Percentiles rank a stretch among this genome's conserved stretches.
Conservation (phyloP, 768 basidiomycete species). For the Kwoniella mangroviensis region DNA sequence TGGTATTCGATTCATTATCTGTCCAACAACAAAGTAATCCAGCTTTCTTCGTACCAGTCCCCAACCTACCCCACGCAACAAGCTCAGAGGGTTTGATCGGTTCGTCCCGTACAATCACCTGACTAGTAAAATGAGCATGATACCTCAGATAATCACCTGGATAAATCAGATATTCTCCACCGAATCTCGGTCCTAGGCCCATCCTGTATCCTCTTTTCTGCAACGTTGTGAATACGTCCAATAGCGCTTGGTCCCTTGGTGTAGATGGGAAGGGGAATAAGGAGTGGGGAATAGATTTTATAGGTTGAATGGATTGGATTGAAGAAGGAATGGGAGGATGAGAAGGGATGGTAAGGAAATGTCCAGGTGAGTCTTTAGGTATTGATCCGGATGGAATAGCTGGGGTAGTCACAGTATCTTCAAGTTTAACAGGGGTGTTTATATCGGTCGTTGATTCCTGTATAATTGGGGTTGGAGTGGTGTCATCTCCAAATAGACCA, state of each 20-base stretch:
- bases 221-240: constrained; percentile 35
- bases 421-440: too few species aligned
- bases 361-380: constrained; percentile 15
- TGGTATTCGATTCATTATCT: constrained; percentile 56
- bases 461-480: too few species aligned
- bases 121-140: constrained; percentile 92
- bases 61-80: constrained; percentile 90
- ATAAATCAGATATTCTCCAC: constrained; percentile 94
- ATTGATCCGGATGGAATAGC: neutral
- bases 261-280: constrained; percentile 40
- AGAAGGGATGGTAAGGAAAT: constrained; percentile 43
- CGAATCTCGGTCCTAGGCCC: constrained; percentile 66
- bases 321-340: constrained; percentile 33
- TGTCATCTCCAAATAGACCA: constrained; percentile 13
- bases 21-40: constrained; percentile 91
- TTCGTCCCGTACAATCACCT: constrained; percentile 68
- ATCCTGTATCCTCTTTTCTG: constrained; percentile 30
- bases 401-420: neutral
- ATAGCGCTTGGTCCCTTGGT: constrained; percentile 31
- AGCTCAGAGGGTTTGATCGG: constrained; percentile 85
- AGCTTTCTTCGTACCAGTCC: constrained; percentile 96
- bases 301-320: constrained; percentile 11
- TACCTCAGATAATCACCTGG: constrained; percentile 95
- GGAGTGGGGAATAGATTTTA: constrained; percentile 36
- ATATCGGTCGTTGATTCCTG: too few species aligned